phyloP scores from a whole-genome alignment of 2,329 filamentous ascomycete species.

The Bipolaris victoriae region DNA sequence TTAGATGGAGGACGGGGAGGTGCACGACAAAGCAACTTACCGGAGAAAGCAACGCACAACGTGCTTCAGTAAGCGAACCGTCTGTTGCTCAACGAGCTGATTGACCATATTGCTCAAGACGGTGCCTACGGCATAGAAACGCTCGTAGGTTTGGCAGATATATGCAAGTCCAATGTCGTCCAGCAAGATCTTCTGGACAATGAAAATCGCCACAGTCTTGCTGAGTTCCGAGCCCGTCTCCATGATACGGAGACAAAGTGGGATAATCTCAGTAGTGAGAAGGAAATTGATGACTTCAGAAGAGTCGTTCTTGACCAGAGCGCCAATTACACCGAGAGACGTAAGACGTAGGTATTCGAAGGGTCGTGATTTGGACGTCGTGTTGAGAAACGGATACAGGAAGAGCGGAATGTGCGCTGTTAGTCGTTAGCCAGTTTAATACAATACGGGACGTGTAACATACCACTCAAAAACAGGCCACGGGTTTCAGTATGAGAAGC shows the following conservation, averaged over 20 bases:
- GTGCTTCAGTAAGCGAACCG: constrained; percentile 92
- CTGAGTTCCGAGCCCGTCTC: constrained; percentile 97
- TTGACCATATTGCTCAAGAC: constrained; percentile 99
- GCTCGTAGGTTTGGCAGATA: constrained; percentile 97
- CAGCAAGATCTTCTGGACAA: constrained; percentile 97
- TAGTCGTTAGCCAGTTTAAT: constrained; percentile 19
- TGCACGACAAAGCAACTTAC: constrained; percentile 58
- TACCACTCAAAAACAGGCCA: constrained; percentile 90
- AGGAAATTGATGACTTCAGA: constrained; percentile 99
- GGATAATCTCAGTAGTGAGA: constrained; percentile 97
- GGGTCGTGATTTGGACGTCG: constrained; percentile 94
- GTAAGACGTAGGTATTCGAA: constrained; percentile 98
- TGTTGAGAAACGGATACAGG: constrained; percentile 97
- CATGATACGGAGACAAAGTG: constrained; percentile 97
- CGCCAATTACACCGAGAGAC: constrained; percentile 93
- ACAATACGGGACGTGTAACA: background rate
- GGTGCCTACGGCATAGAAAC: constrained; percentile 97
- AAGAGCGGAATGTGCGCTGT: constrained; percentile 95
- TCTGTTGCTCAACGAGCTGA: constrained; percentile 96
- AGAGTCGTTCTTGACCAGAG: constrained; percentile 97
- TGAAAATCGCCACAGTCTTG: constrained; percentile 99
- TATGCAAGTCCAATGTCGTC: constrained; percentile 97
- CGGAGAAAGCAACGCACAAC: constrained; percentile 96
- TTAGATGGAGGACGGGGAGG: constrained; percentile 20
- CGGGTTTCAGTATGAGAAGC: constrained; percentile 97